Conservation (phyloP, 306 rosid species). For the Hippophae rhamnoides region DNA sequence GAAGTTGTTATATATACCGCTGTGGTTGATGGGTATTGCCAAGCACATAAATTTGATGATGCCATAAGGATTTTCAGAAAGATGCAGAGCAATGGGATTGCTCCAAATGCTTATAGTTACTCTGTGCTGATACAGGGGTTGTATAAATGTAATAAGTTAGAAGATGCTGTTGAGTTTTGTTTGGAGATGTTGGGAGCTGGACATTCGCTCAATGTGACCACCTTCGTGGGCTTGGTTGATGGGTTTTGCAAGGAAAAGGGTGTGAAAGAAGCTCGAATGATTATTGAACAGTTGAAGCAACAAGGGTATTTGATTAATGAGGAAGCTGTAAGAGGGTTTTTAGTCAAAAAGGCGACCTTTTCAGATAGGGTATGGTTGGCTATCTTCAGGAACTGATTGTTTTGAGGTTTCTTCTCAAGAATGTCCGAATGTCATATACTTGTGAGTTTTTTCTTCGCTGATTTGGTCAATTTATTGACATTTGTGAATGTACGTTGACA, state of each 20-base stretch:
- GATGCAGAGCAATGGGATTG: slow-evolving; percentile 64
- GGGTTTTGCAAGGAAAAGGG: slow-evolving; percentile 55
- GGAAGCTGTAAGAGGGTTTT: slow-evolving; percentile 56
- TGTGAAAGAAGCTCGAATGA: slow-evolving; percentile 46
- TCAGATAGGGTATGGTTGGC: slow-evolving; percentile 60
- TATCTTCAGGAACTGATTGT: slow-evolving; percentile 4
- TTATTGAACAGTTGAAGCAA: slow-evolving; percentile 41
- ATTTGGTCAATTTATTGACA: not conserved
- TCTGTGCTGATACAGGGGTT: slow-evolving; percentile 64
- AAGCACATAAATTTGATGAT: slow-evolving; percentile 64
- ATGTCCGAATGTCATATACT: not conserved
- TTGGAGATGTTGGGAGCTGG: slow-evolving; percentile 81
- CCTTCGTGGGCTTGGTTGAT: slow-evolving; percentile 63
- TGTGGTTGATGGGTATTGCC: slow-evolving; percentile 73
- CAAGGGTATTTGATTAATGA: slow-evolving; percentile 57
- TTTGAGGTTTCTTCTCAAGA: not conserved
- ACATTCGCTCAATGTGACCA: slow-evolving; percentile 58
- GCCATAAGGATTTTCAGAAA: slow-evolving; percentile 75
- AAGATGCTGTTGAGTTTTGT: slow-evolving; percentile 58
- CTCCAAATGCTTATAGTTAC: slow-evolving; percentile 74
- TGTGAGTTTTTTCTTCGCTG: not conserved
- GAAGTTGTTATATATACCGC: slow-evolving; percentile 87
- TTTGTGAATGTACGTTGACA: not conserved
- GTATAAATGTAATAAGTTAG: slow-evolving; percentile 33
- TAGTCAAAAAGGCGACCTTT: slow-evolving; percentile 59